Evolutionary conservation across 257 asterid species (phyloP).

Genomic region (Petunia axillaris): DNA sequence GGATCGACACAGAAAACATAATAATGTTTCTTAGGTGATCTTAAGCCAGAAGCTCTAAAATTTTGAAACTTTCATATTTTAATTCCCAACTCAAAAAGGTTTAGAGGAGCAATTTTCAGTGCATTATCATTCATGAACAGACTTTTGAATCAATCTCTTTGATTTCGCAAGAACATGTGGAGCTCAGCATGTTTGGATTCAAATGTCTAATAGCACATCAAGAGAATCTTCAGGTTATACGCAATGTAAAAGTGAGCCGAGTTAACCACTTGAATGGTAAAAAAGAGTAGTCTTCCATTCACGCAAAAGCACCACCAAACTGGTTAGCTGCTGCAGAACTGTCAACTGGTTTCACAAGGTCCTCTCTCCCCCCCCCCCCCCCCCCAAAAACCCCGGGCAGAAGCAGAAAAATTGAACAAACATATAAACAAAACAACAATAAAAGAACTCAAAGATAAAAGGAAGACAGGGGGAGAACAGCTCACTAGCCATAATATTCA

Average conservation of each 20-base stretch:
- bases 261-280: slow-evolving; percentile 14
- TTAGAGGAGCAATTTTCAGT: not conserved
- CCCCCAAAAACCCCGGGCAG: too few relatives aligned
- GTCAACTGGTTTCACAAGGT: slow-evolving; percentile 13
- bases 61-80: not conserved
- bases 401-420: not conserved
- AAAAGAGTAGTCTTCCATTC: not conserved
- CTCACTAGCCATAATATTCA: not conserved
- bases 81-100: not conserved
- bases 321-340: slow-evolving; percentile 13
- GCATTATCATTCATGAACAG: not conserved
- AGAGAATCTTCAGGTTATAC: not conserved
- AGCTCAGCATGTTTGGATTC: not conserved
- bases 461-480: not conserved
- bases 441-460: slow-evolving; percentile 5
- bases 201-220: not conserved
- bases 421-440: not conserved
- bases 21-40: not conserved
- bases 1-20: not conserved
- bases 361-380: not conserved
- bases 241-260: not conserved
- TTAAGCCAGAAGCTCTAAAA: slow-evolving; percentile 2
- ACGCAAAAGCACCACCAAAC: slow-evolving; percentile 1
- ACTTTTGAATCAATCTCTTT: not conserved
- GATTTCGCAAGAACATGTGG: not conserved